Evolutionary conservation across 2,329 filamentous ascomycete species (phyloP), one percentile per base, ranked within the genome.

Genomic region (Arthrobotrys conoides): DNA sequence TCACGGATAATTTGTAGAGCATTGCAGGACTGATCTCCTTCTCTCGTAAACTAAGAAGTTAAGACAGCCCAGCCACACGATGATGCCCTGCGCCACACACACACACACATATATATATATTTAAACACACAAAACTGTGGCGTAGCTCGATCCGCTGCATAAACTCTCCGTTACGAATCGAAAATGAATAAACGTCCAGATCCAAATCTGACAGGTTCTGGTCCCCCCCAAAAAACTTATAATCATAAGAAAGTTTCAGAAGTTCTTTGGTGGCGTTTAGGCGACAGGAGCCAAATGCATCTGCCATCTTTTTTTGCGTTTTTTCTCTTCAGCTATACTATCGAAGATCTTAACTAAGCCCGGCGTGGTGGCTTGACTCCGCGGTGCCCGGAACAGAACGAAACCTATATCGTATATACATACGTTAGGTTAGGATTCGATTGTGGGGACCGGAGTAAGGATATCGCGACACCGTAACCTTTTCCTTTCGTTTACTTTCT

Each of bases 211-310:
- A 44, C 27, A 36, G 36, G 36, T 27, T 3, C 27, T 30, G 3
- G n/a, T n/a, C n/a, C n/a, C n/a, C n/a, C n/a, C n/a, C n/a, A n/a
- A n/a, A n/a, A n/a, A n/a, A n/a, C n/a, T n/a, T n/a, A n/a, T 18
- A 41, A 41, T 41, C 55, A 1, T 18, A 41, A 20, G 16, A 41
- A 3, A n/a, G 57, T 61, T 61, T 61, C 57, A 44, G 36, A 61
- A 20, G 1, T 44, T 46, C 41, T 61, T 27, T 36, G 22, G 57
- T 61, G 57, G 57, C 57, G 57, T 61, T 30, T 61, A 38, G 55
- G 33, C 55, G 55, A 61, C 55, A n/a, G n/a, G n/a, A n/a, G n/a
- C n/a, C n/a, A n/a, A n/a, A n/a, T n/a, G n/a, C n/a, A n/a, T n/a
- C n/a, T n/a, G n/a, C n/a, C n/a, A n/a, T n/a, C n/a, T n/a, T n/a